Evolutionary conservation across 805 yeast genomes (phyloP), one percentile per base, ranked within the genome.

Genomic region (Hagleromyces aurorensis): DNA sequence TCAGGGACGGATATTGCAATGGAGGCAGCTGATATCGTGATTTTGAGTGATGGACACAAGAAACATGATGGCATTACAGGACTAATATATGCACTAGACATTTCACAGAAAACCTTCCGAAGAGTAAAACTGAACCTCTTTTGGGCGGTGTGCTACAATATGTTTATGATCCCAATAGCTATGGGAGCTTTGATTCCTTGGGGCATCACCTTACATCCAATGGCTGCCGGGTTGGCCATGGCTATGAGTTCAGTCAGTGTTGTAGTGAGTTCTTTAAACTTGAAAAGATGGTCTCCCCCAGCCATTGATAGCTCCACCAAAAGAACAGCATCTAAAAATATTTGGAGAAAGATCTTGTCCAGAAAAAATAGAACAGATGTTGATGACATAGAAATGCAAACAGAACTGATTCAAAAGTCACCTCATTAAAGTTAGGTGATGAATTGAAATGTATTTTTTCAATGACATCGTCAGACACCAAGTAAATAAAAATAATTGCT

Each of bases 1-100:
- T 72, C 93, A 0, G 96, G 97, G 4, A 83, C 97, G 0, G 97
- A 91, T 48, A 83, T 91, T 43, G 97, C 98, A 1, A 80, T 91
- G 43, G 96, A 87, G 43, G 83, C 95, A n/a, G 96, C 98, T 0
- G 95, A 86, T 55, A 71, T 91, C 21, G 95, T 91, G 12, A 62
- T 91, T 10, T 55, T 83, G 50, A 69, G 72, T 8, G 61, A 64
- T 13, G 41, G 46, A 7, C 39, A 43, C 3, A 44, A 34, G 18
- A 24, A 27, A 11, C 41, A 48, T 39, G 39, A 44, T 10, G 36
- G 46, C 32, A 53, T 76, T 29, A 47, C 50, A 12, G 77, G 81
- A 6, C 69, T 80, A 4, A 55, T 67, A 15, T 64, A 72, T 33
- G 80, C 87, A 0, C 50, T 80, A 18, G 81, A 78, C 34, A 70